Evolutionary conservation across 345 rosid species (phyloP).

Genomic region (Lepidium didymum): DNA sequence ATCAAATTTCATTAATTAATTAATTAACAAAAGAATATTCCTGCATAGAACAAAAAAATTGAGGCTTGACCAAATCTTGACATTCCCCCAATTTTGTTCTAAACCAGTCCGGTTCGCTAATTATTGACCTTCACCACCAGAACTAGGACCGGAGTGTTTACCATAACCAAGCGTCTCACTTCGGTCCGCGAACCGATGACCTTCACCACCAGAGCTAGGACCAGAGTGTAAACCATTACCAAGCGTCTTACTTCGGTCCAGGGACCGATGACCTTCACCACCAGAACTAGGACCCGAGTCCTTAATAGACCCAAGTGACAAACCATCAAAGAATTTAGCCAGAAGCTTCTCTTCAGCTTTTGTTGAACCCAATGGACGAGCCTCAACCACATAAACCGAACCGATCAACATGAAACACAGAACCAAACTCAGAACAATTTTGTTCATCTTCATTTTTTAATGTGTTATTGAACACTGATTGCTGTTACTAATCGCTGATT

Average conservation of each 20-base stretch:
- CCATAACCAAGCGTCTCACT: slow-evolving; percentile 24
- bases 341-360: slow-evolving; percentile 15
- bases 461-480: not conserved
- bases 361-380: slow-evolving; percentile 37
- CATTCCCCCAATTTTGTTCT: not conserved
- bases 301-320: slow-evolving; percentile 43
- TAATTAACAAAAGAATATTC: not conserved
- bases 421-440: slow-evolving; percentile 9
- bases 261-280: slow-evolving; percentile 38
- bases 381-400: slow-evolving; percentile 21
- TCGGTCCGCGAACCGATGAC: slow-evolving; percentile 23
- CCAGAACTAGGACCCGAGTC: slow-evolving; percentile 42
- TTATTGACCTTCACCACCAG: slow-evolving; percentile 33
- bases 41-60: not conserved
- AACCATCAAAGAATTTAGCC: slow-evolving; percentile 37
- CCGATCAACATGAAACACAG: slow-evolving; percentile 11
- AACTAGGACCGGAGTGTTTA: slow-evolving; percentile 35
- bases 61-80: not conserved
- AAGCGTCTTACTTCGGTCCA: slow-evolving; percentile 13
- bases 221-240: slow-evolving; percentile 35
- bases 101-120: not conserved
- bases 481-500: no score
- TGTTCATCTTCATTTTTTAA: slow-evolving; percentile 32
- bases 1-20: not conserved
- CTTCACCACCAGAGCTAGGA: slow-evolving; percentile 31